These are phyloP conservation scores for Pichia sp. DNA, from an alignment of 1,139 yeast species.

Conservation along the genomic window DNA sequence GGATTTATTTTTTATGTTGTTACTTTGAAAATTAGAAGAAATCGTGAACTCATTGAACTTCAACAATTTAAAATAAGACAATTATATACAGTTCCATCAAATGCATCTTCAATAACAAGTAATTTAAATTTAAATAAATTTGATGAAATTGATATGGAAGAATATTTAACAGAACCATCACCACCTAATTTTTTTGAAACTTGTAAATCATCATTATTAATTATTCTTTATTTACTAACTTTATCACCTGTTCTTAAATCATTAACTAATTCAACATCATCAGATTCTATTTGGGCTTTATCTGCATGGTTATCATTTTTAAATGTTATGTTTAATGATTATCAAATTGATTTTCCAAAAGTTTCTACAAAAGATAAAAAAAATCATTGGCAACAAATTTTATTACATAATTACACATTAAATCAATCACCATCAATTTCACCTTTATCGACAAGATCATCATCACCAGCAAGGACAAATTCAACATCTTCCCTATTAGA, in stretches of 20 bases:
- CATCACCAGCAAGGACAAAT: not conserved
- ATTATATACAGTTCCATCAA: slow-evolving; percentile 13
- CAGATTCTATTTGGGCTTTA: slow-evolving; percentile 94
- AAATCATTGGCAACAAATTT: slow-evolving; percentile 16
- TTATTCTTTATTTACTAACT: slow-evolving; percentile 64
- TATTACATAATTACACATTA: slow-evolving; percentile 9
- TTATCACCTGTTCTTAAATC: slow-evolving; percentile 88
- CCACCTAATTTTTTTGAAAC: slow-evolving; percentile 30
- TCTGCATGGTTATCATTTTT: slow-evolving; percentile 70
- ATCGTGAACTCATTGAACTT: slow-evolving; percentile 25
- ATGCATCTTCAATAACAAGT: not conserved
- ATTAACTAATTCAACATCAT: slow-evolving; percentile 79
- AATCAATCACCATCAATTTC: not conserved
- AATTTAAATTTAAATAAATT: not conserved
- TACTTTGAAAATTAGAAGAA: slow-evolving; percentile 24
- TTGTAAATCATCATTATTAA: slow-evolving; percentile 59
- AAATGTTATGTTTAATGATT: slow-evolving; percentile 65
- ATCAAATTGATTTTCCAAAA: slow-evolving; percentile 40
- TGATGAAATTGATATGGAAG: slow-evolving; percentile 17
- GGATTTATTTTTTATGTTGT: slow-evolving; percentile 31
- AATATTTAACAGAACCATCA: slow-evolving; percentile 24
- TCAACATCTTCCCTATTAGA: not conserved
- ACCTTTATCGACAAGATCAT: slow-evolving; percentile 6
- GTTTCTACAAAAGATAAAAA: slow-evolving; percentile 13
- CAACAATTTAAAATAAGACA: slow-evolving; percentile 25